phyloP scores from a whole-genome alignment of 495 filamentous ascomycete genomes.

The Penicillium nucicola region DNA sequence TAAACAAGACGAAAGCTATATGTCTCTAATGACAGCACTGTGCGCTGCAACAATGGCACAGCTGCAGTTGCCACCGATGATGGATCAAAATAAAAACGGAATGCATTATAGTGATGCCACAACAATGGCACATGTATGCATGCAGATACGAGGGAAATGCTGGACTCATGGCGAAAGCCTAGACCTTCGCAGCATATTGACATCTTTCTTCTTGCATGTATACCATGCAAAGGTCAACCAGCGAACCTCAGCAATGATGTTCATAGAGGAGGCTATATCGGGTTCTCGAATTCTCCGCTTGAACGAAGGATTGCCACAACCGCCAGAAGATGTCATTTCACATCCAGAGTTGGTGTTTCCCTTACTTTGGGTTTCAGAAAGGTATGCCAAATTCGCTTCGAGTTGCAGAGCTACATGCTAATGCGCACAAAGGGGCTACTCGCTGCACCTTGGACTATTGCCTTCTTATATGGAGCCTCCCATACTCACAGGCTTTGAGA shows the following conservation, averaged over 20 bases:
- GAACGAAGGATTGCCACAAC: conserved; percentile 4
- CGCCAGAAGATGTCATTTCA: conserved; percentile 12
- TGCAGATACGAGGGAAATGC: conserved; percentile 16
- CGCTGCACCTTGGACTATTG: conserved; percentile 28
- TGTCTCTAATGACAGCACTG: conserved; percentile 24
- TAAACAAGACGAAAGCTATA: conserved; percentile 1
- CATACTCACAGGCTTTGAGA: conserved; percentile 1
- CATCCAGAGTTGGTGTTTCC: conserved; percentile 27
- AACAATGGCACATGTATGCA: conserved; percentile 20
- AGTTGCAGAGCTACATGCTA: not conserved
- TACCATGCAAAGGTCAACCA: conserved; percentile 33
- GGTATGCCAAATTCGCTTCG: conserved; percentile 8
- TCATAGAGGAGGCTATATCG: conserved; percentile 30
- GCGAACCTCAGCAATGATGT: conserved; percentile 29
- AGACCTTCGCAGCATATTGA: conserved; percentile 18
- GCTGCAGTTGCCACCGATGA: conserved; percentile 21
- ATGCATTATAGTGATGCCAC: conserved; percentile 24
- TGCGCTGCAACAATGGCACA: conserved; percentile 36
- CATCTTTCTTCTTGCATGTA: conserved; percentile 34
- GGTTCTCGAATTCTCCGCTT: conserved; percentile 21
- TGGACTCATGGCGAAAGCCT: conserved; percentile 7
- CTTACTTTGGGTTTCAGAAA: conserved; percentile 32
- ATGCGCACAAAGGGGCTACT: conserved; percentile 20
- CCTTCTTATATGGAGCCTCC: conserved; percentile 23
- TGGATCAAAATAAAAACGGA: not conserved